These are phyloP conservation scores for Aspergillus ochraceus DNA, from an alignment of 2,329 filamentous ascomycete genomes.

Conservation along the genomic window DNA sequence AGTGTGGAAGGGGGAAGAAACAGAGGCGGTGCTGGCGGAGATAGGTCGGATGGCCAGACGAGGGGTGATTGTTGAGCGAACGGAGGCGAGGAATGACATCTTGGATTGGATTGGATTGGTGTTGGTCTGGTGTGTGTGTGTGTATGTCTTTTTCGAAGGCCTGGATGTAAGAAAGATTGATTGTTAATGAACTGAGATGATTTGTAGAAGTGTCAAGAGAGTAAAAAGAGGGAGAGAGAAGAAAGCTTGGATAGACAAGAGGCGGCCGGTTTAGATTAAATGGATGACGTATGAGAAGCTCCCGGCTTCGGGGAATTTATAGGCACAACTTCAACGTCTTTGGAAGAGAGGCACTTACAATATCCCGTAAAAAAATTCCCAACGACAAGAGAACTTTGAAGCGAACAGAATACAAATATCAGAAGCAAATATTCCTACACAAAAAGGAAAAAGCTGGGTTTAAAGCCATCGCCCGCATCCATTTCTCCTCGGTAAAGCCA, in stretches of 20 bases:
- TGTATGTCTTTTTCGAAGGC: neutral
- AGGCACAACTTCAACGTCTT: neutral
- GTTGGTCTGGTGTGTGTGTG: neutral
- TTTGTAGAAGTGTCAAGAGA: neutral
- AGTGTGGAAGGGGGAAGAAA: slow-evolving; percentile 28
- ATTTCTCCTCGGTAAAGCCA: neutral
- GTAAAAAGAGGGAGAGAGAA: neutral
- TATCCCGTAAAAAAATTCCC: neutral
- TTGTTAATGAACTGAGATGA: neutral
- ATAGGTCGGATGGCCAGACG: slow-evolving; percentile 23
- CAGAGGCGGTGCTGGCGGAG: slow-evolving; percentile 14
- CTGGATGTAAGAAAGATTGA: neutral
- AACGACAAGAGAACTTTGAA: too few relatives aligned
- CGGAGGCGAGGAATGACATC: slow-evolving; percentile 39
- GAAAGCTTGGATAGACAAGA: neutral
- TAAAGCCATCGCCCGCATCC: neutral
- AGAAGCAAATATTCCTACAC: neutral
- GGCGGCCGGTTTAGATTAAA: neutral
- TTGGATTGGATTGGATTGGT: neutral
- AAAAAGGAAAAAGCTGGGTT: neutral
- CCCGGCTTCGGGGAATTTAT: neutral
- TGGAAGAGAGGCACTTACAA: neutral
- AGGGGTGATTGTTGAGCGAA: slow-evolving; percentile 22
- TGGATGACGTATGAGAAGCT: neutral
- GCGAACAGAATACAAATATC: neutral